Percentiles rank a stretch among this genome's conserved stretches.
phyloP scores from a whole-genome alignment of 768 basidiomycete species.

The Tylopilus balloui region DNA sequence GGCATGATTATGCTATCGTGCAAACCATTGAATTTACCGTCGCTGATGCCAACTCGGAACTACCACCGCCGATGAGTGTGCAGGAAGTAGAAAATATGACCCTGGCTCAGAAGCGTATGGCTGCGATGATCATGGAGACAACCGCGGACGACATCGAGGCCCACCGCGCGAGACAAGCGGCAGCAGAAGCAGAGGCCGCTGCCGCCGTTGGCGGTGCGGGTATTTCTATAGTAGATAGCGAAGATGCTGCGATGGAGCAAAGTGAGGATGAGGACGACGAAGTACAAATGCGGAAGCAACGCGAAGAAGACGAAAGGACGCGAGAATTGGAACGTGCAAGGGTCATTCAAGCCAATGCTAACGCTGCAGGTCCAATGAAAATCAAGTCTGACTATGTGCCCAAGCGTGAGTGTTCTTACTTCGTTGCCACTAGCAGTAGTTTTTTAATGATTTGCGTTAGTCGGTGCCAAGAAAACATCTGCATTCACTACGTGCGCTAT shows the following conservation, averaged over 20 bases:
- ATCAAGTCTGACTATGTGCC: conserved; percentile 96
- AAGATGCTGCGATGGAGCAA: conserved; percentile 71
- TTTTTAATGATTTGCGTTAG: conserved; percentile 34
- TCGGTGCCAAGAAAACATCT: conserved; percentile 56
- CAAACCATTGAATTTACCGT: conserved; percentile 97
- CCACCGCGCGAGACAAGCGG: conserved; percentile 74
- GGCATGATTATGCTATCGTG: conserved; percentile 98
- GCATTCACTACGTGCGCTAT: conserved; percentile 86
- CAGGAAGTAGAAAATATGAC: conserved; percentile 96
- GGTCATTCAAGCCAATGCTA: conserved; percentile 76
- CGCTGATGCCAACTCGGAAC: conserved; percentile 83
- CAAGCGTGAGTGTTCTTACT: conserved; percentile 58
- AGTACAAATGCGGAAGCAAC: conserved; percentile 52
- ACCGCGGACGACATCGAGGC: conserved; percentile 84
- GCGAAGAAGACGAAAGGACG: conserved; percentile 63
- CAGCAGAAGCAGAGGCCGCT: conserved; percentile 80
- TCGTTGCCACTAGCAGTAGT: neutral
- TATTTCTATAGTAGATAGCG: conserved; percentile 39
- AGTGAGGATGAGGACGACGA: conserved; percentile 81
- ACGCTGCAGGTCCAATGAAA: conserved; percentile 80
- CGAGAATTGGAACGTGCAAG: conserved; percentile 72
- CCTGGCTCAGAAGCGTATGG: conserved; percentile 95
- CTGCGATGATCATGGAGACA: conserved; percentile 96
- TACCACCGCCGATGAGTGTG: conserved; percentile 95
- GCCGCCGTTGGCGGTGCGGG: conserved; percentile 70